These are phyloP conservation scores for Fonsecaea multimorphosa DNA, from an alignment of 2,329 filamentous ascomycete genomes.

Conservation along the genomic window DNA sequence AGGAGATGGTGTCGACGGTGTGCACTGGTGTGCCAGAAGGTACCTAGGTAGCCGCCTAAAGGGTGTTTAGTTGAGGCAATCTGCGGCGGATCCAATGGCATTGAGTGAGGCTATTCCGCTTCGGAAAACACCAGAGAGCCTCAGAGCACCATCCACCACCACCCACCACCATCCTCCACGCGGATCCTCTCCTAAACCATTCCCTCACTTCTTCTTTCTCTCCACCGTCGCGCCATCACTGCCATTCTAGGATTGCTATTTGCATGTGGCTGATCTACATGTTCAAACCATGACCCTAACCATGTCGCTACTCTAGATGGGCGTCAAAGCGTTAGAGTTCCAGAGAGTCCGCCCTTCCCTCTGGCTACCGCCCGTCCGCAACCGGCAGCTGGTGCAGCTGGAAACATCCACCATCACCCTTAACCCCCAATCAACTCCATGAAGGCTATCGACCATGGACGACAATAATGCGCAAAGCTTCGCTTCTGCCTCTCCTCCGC, in stretches of 20 bases:
- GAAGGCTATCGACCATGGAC: constrained; percentile 24
- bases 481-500: constrained; percentile 33
- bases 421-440: constrained; percentile 21
- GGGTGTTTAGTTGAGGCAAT: constrained; percentile 17
- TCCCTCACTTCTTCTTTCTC: constrained; percentile 5
- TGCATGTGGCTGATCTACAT: constrained; percentile 36
- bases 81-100: constrained; percentile 11
- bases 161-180: constrained; percentile 3
- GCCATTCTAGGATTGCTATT: constrained; percentile 22
- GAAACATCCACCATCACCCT: constrained; percentile 19
- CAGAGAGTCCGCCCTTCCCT: constrained; percentile 19
- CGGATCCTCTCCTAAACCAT: constrained; percentile 13
- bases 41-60: constrained; percentile 15
- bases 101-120: constrained; percentile 17
- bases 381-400: constrained; percentile 12
- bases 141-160: no score
- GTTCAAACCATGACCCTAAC: constrained; percentile 30
- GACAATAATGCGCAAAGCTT: constrained; percentile 29
- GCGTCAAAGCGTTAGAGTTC: constrained; percentile 37
- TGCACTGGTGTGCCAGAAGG: constrained; percentile 10
- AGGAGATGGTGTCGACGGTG: constrained; percentile 14
- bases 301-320: constrained; percentile 36
- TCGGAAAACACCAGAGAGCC: neutral
- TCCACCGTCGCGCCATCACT: constrained; percentile 12
- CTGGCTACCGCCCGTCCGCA: constrained; percentile 17